Evolutionary conservation across 495 filamentous ascomycete species (phyloP).

Genomic region (Trichoderma orchidacearum): DNA sequence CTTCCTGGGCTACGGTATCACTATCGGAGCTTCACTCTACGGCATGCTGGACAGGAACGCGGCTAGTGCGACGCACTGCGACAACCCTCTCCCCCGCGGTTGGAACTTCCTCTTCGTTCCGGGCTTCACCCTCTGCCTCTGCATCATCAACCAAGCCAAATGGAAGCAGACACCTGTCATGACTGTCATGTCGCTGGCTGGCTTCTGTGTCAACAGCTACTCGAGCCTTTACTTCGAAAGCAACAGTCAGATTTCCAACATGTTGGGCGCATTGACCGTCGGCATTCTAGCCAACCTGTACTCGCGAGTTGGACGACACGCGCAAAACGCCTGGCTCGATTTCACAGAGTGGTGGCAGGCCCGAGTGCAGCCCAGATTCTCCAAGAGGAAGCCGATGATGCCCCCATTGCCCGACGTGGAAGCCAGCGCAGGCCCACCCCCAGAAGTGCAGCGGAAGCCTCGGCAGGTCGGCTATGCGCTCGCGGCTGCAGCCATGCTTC

Average conservation of each 20-base stretch:
- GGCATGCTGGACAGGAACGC: slow-evolving; percentile 68
- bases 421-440: slow-evolving; percentile 3
- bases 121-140: slow-evolving; percentile 68
- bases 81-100: slow-evolving; percentile 41
- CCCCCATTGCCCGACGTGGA: neutral
- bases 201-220: slow-evolving; percentile 83
- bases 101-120: slow-evolving; percentile 67
- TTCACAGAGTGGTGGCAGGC: slow-evolving; percentile 12
- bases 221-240: slow-evolving; percentile 54
- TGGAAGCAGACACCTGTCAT: slow-evolving; percentile 80
- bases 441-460: slow-evolving; percentile 2
- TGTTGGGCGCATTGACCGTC: slow-evolving; percentile 74
- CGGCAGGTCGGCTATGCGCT: slow-evolving; percentile 49
- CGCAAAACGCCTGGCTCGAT: slow-evolving; percentile 16
- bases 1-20: slow-evolving; percentile 95
- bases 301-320: slow-evolving; percentile 49
- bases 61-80: slow-evolving; percentile 57
- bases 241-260: slow-evolving; percentile 73
- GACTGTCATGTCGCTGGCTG: slow-evolving; percentile 66
- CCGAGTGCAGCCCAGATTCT: slow-evolving; percentile 10
- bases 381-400: neutral
- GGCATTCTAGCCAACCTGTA: slow-evolving; percentile 83
- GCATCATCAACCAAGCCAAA: slow-evolving; percentile 78
- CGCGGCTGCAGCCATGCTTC: slow-evolving; percentile 77
- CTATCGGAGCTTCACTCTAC: slow-evolving; percentile 82